These are phyloP conservation scores for Friedmanniomyces endolithicus DNA, from an alignment of 495 filamentous ascomycete genomes.

Conservation along the genomic window DNA sequence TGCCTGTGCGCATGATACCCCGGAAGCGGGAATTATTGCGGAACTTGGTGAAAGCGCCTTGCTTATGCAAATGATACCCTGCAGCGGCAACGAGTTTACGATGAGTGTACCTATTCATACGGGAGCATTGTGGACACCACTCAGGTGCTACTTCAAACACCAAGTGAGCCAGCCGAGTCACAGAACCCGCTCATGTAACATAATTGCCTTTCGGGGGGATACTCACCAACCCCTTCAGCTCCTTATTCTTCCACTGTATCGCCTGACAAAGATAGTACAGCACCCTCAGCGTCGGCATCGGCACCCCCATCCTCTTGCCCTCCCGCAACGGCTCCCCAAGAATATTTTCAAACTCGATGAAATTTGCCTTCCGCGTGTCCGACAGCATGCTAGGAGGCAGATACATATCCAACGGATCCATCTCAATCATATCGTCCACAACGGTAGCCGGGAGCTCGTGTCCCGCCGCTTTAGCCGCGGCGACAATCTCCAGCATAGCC, in stretches of 20 bases:
- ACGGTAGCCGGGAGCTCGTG: constrained; percentile 29
- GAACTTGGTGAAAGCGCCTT: too few relatives aligned
- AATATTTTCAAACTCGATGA: constrained; percentile 42
- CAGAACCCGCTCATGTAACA: not conserved
- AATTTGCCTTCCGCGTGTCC: constrained; percentile 32
- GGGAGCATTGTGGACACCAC: not conserved
- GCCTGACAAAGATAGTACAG: constrained; percentile 8
- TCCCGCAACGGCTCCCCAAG: constrained; percentile 42
- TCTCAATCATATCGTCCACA: constrained; percentile 27
- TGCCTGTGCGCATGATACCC: too few relatives aligned
- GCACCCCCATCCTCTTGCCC: constrained; percentile 32
- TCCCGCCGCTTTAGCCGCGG: constrained; percentile 25
- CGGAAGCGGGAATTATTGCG: too few relatives aligned
- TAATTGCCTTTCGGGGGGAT: constrained; percentile 1
- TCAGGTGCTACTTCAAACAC: not conserved
- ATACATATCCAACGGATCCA: constrained; percentile 32
- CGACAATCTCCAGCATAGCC: constrained; percentile 34
- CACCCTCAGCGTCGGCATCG: constrained; percentile 35
- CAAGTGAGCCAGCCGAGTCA: not conserved
- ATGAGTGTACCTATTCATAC: not conserved
- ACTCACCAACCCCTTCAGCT: constrained; percentile 5
- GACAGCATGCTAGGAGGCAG: constrained; percentile 37
- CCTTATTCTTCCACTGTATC: constrained; percentile 14
- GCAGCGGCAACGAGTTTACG: not conserved
- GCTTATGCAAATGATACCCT: not conserved